Conservation (phyloP, 805 yeast species). For the Dipodascus albidus region DNA sequence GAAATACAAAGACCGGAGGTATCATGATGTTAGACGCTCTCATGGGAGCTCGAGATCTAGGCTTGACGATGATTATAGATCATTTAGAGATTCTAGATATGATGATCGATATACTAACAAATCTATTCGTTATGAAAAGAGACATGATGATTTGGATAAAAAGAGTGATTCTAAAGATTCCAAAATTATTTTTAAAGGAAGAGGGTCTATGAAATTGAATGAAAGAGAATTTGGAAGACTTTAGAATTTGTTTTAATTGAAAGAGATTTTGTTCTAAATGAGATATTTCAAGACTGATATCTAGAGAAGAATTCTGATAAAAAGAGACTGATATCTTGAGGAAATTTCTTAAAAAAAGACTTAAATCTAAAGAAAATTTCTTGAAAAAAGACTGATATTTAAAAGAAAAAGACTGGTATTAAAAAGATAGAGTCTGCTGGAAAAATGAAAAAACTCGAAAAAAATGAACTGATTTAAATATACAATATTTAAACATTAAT, state of each 20-base stretch:
- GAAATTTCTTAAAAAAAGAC: too few relatives aligned
- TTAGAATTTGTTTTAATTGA: background rate
- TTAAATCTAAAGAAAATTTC: too few relatives aligned
- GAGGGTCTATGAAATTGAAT: background rate
- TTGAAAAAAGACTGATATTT: too few relatives aligned
- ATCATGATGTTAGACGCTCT: background rate
- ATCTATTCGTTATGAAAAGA: background rate
- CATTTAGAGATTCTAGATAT: background rate
- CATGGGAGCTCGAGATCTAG: too few relatives aligned
- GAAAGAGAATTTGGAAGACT: background rate
- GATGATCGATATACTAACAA: background rate
- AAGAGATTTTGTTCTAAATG: too few relatives aligned
- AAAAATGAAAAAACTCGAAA: too few relatives aligned
- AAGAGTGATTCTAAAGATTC: background rate
- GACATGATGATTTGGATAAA: background rate
- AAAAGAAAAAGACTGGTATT: too few relatives aligned
- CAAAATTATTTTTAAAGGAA: background rate
- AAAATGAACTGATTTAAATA: background rate
- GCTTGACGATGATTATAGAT: background rate
- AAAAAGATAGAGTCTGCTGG: too few relatives aligned
- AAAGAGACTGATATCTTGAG: too few relatives aligned
- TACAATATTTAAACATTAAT: conserved; percentile 6
- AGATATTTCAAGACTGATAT: too few relatives aligned
- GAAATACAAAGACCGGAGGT: background rate
- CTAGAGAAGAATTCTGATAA: too few relatives aligned